Base-by-base conservation (phyloP, 2,329 filamentous ascomycete species). In the Aschersonia sp. region DNA sequence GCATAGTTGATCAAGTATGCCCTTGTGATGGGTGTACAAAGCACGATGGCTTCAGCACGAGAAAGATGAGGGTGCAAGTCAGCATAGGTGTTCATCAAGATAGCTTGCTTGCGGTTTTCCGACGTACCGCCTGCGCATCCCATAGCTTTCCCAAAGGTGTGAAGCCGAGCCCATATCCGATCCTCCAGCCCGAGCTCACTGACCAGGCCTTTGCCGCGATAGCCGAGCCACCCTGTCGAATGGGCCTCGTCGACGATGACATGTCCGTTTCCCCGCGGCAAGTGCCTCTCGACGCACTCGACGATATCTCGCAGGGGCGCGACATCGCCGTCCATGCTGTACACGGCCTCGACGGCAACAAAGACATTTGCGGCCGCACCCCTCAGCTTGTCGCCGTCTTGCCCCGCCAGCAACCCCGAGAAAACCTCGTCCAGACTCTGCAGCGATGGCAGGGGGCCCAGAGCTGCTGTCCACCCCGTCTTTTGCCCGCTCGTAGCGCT, bases 261-360 rank as follows among this genome's bases (percentile, higher is more conserved):
- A 48, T 81, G 68, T 0, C 73, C 77, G 44, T 85, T 85, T 0
- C 70, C 70, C 0, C 51, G 50, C 0, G 80, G 76, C 0, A 87
- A 62, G 0, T 73, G 56, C 1, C 65, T 60, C 41, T 83, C 71
- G 0, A 83, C 72, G 5, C 75, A 66, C 0, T 69, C 60, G 1
- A 83, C 70, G 14, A 89, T 75, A 5, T 78, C 71, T 9, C 58
- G 56, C 9, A 92, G 64, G 0, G 81, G 82, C 0, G 76, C 76
- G 14, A 86, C 64, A 54, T 89, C 84, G 0, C 86, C 86, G 47
- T 90, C 85, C 86, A 92, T 92, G 59, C 83, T 88, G 60, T 92
- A 90, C 0, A 87, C 68, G 0, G 74, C 76, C 54, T 87, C 83
- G 0, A 86, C 69, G 0, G 77, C 78, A n/a, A 87, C 60, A 53